Percentiles rank a stretch among this genome's conserved stretches.
Evolutionary conservation across 1,284 basidiomycete genomes (phyloP).

Genomic region (Laetiporus sulphureus): DNA sequence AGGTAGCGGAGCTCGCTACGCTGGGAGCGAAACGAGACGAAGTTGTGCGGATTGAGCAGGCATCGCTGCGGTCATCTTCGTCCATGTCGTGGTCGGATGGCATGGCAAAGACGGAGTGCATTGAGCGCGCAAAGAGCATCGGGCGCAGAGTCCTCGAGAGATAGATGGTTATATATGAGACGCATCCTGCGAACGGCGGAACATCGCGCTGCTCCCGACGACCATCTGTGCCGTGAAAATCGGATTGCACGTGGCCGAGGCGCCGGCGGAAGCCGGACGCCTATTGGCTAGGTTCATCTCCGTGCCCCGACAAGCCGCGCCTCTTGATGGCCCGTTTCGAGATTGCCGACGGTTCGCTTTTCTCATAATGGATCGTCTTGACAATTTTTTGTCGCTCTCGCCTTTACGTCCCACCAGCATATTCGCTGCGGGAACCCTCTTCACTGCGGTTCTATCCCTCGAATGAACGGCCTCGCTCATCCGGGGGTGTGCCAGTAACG

Average conservation of each 20-base stretch:
- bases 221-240: conserved; percentile 18
- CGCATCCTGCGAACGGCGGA: conserved; percentile 18
- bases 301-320: conserved; percentile 6
- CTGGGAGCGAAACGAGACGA: conserved; percentile 37
- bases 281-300: conserved; percentile 9
- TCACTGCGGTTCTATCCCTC: too few relatives aligned
- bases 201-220: conserved; percentile 17
- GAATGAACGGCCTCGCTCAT: too few relatives aligned
- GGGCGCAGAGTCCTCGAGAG: conserved; percentile 8
- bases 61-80: conserved; percentile 26
- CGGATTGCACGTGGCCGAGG: conserved; percentile 16
- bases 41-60: conserved; percentile 31
- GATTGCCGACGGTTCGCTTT: too few relatives aligned
- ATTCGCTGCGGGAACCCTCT: too few relatives aligned
- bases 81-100: conserved; percentile 9
- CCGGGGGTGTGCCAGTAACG: too few relatives aligned
- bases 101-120: conserved; percentile 9
- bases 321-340: too few relatives aligned
- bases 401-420: too few relatives aligned
- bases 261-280: neutral
- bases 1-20: conserved; percentile 33
- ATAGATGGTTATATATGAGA: conserved; percentile 9
- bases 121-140: conserved; percentile 11
- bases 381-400: too few relatives aligned
- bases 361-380: too few relatives aligned